A percentile compares a stretch with the other conserved stretches of the same genome.
phyloP scores from a whole-genome alignment of 176 grass and related monocot genomes.

The Oryza punctata region DNA sequence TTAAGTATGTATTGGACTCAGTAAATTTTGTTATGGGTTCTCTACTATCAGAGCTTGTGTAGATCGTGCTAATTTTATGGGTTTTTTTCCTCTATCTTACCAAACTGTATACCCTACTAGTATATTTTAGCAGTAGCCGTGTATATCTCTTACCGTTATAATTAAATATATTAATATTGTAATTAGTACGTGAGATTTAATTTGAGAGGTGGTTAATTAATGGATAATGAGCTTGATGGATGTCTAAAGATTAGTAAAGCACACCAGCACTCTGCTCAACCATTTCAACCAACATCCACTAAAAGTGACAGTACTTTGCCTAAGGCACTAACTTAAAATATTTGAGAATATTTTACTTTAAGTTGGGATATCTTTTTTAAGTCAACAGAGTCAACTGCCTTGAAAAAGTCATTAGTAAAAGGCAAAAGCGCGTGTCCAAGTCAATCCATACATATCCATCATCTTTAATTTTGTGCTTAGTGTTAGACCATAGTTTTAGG shows the following conservation, averaged over 20 bases:
- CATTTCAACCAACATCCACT: neutral
- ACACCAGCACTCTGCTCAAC: neutral
- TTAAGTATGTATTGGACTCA: no score
- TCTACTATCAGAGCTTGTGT: no score
- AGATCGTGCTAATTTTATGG: no score
- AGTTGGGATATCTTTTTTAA: neutral
- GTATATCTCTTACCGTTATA: no score
- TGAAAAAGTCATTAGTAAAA: neutral
- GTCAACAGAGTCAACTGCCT: slow-evolving; percentile 32
- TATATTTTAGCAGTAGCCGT: no score
- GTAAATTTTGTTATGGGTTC: no score
- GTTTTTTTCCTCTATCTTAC: no score
- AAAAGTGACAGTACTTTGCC: neutral
- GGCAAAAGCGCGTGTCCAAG: neutral
- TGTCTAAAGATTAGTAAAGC: neutral
- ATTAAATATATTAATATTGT: no score
- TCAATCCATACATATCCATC: neutral
- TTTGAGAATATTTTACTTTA: neutral
- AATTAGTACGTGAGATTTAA: no score
- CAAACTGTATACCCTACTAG: no score
- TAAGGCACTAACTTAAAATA: neutral
- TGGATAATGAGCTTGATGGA: neutral
- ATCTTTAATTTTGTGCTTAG: neutral
- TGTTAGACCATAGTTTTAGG: neutral
- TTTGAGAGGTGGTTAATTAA: neutral